Conservation (phyloP, 306 rosid genomes). For the Cicer judaicum region DNA sequence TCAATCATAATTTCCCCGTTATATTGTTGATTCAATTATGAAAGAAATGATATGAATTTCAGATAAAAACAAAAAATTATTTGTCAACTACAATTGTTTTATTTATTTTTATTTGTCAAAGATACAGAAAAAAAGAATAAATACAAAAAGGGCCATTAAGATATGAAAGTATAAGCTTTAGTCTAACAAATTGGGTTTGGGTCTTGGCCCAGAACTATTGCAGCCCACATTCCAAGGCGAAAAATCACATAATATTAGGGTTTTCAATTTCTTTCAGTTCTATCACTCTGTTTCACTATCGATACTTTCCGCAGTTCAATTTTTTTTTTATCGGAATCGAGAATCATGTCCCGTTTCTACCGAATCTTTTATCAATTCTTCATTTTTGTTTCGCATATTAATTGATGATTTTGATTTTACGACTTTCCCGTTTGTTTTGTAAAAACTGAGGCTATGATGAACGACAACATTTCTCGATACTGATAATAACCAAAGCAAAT, state of each 20-base stretch:
- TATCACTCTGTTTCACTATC: neutral
- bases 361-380: neutral
- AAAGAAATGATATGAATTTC: too few species aligned
- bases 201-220: neutral
- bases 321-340: neutral
- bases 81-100: too few species aligned
- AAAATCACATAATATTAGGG: neutral
- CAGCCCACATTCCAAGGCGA: neutral
- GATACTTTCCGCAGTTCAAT: neutral
- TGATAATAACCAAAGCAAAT: conserved; percentile 32
- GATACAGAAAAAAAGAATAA: too few species aligned
- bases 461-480: conserved; percentile 34
- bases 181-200: neutral
- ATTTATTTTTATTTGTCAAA: too few species aligned
- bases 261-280: neutral
- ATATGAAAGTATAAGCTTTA: neutral
- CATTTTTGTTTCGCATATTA: neutral
- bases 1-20: too few species aligned
- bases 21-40: too few species aligned
- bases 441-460: conserved; percentile 29
- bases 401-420: neutral
- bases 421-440: neutral
- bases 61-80: too few species aligned
- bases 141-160: too few species aligned
- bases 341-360: neutral